These are phyloP conservation scores for Erodium texanum DNA, from an alignment of 441 rosid genomes.

Conservation along the genomic window DNA sequence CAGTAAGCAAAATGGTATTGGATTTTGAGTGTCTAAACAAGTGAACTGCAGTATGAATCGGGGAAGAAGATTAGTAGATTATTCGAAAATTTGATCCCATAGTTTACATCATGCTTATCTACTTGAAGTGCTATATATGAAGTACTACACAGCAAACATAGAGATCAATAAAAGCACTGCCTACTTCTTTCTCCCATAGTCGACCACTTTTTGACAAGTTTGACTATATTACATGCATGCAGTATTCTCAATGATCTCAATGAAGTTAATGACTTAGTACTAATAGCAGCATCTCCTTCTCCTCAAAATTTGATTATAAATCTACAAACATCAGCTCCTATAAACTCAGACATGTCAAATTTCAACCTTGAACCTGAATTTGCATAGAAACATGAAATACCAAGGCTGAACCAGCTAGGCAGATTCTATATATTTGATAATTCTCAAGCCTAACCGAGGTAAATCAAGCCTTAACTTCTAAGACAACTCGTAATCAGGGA, in stretches of 20 bases:
- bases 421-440: not conserved
- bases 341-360: not conserved
- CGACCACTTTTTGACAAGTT: not conserved
- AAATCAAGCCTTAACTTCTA: not conserved
- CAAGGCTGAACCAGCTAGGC: not conserved
- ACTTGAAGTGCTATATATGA: not conserved
- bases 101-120: not conserved
- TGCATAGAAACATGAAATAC: not conserved
- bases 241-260: not conserved
- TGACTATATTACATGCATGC: not conserved
- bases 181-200: not conserved
- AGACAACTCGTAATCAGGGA: not conserved
- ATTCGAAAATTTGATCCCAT: not conserved
- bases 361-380: not conserved
- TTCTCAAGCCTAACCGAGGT: not conserved
- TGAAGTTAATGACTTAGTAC: not conserved
- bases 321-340: not conserved
- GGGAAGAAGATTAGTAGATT: not conserved
- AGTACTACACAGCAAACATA: not conserved
- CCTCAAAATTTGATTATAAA: not conserved
- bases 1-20: conserved; percentile 60
- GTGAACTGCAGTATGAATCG: conserved; percentile 35
- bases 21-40: conserved; percentile 51
- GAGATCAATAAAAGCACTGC: not conserved
- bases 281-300: not conserved